Conservation (phyloP, 768 basidiomycete species). For the Psilocybe tampanensis region DNA sequence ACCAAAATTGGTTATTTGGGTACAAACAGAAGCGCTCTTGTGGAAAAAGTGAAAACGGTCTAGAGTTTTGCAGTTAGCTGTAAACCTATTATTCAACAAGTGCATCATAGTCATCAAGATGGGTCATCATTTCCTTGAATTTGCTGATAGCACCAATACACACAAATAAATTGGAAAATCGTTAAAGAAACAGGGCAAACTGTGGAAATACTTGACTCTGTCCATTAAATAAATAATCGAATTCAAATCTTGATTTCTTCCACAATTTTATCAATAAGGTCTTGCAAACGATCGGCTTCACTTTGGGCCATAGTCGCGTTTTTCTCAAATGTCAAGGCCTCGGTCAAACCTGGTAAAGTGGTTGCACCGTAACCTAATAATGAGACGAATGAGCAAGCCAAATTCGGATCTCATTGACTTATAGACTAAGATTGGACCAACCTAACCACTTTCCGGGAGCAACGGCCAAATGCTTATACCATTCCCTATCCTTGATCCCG, state of each 20-base stretch:
- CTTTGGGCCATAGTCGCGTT: conserved; percentile 60
- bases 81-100: too few species aligned
- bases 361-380: conserved; percentile 82
- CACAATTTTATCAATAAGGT: conserved; percentile 23
- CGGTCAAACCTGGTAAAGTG: conserved; percentile 79
- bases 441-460: conserved; percentile 88
- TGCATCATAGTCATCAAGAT: too few species aligned
- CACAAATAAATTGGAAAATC: too few species aligned
- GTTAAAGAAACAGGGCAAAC: too few species aligned
- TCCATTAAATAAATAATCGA: neutral
- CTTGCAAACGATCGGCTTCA: conserved; percentile 61
- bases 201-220: too few species aligned
- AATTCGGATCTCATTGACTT: neutral
- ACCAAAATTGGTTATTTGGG: too few species aligned
- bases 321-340: conserved; percentile 72
- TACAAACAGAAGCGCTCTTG: too few species aligned
- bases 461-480: conserved; percentile 85
- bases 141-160: too few species aligned
- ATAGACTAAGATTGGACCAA: conserved; percentile 32
- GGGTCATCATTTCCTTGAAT: too few species aligned
- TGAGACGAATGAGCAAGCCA: conserved; percentile 20
- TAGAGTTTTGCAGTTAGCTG: too few species aligned
- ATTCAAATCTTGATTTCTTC: conserved; percentile 12
- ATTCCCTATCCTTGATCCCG: conserved; percentile 80
- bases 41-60: too few species aligned